Evolutionary conservation across 306 rosid genomes (phyloP), one percentile per base, ranked within the genome.

Genomic region (Cyclanthera cordifolia): DNA sequence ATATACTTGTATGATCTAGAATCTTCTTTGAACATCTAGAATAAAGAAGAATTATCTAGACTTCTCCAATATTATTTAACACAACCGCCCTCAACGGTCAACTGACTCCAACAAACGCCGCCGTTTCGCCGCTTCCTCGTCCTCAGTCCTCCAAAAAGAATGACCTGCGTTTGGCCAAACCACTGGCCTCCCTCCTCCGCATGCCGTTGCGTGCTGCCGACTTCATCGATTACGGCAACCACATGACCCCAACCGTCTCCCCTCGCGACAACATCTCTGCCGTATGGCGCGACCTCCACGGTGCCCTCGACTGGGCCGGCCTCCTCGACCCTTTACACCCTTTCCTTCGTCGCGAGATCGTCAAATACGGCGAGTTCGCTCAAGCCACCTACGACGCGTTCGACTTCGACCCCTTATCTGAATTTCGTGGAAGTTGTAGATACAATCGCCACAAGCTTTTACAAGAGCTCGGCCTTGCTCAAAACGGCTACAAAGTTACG

Each of bases 351-450:
- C 75, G 93, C 39, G 93, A 84, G 47, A 59, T 89, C 19, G 76
- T 89, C 70, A 86, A 85, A 57, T 89, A 85, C 5, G 96, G 96
- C 5, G 96, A 89, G 48, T 85, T 89, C 21, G 79, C 88, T 3
- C 90, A 85, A 61, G 88, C 93, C 20, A 83, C 96, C 21, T 89
- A 85, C 45, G 90, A 86, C 25, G 90, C 90, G 27, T 86, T 86
- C 27, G 90, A 89, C 53, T 83, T 75, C 45, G 90, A 85, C 43
- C 67, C 86, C 1, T 73, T 79, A 70, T 89, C 92, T 0, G 88
- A 82, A 64, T 86, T 74, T 15, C 76, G 91, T 1, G 92, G 92
- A 21, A 89, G 88, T 65, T 84, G 90, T 17, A 80, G 82, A 50
- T 85, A 79, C 78, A 80, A 83, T 69, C 34, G 46, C 1, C 73